phyloP scores from a whole-genome alignment of 2,329 filamentous ascomycete species.

The Aspergillus tanneri region DNA sequence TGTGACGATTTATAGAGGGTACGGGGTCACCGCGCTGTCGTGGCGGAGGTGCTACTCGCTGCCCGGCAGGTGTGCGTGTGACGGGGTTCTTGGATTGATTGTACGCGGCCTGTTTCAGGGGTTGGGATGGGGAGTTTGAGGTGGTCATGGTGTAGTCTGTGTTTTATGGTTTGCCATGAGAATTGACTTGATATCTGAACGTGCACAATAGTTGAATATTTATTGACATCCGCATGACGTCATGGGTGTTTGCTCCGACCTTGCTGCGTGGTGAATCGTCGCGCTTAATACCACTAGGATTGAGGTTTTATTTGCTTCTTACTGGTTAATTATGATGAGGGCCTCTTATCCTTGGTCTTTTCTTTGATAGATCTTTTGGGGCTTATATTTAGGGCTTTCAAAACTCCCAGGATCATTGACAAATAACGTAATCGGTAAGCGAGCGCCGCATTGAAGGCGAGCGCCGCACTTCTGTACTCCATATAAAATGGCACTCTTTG shows the following conservation, averaged over 20 bases:
- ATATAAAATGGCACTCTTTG: too few species aligned
- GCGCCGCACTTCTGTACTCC: too few species aligned
- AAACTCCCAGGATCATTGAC: too few species aligned
- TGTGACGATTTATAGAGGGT: conserved; percentile 25
- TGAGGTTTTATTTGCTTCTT: too few species aligned
- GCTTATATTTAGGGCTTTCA: too few species aligned
- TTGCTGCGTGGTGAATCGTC: too few species aligned
- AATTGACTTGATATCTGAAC: neutral
- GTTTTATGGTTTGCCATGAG: neutral
- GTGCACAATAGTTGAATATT: neutral
- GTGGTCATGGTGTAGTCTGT: neutral
- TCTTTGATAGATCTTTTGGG: too few species aligned
- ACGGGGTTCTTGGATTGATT: conserved; percentile 35
- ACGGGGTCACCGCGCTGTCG: conserved; percentile 25
- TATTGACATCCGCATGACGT: conserved; percentile 13
- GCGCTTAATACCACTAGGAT: too few species aligned
- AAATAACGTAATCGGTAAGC: too few species aligned
- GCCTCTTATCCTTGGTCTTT: too few species aligned
- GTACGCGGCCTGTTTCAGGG: conserved; percentile 37
- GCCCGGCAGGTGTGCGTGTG: conserved; percentile 29
- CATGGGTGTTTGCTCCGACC: neutral
- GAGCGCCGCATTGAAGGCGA: too few species aligned
- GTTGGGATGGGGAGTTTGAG: conserved; percentile 30
- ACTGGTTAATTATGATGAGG: too few species aligned
- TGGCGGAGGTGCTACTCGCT: conserved; percentile 14